Base-by-base conservation (phyloP, 2,329 filamentous ascomycete genomes). In the Claviceps purpurea region DNA sequence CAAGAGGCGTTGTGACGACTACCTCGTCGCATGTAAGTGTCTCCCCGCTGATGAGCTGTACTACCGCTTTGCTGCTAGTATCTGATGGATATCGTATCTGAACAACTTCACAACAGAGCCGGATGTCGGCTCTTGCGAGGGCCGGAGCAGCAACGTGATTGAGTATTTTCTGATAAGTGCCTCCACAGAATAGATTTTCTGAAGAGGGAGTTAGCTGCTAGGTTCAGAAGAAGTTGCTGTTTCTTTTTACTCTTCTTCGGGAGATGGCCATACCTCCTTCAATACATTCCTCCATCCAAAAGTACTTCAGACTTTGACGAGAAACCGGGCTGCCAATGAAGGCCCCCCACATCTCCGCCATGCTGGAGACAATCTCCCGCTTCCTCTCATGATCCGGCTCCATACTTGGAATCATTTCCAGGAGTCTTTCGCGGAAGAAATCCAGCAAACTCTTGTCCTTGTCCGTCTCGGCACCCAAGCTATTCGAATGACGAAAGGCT, bases 211-310 rank as follows among this genome's bases (percentile, higher is more conserved):
- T 41, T 30, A 43, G 48, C 34, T 47, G 14, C 20, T 37, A 39
- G 7, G n/a, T 49, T 34, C 5, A 18, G 24, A 20, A n/a, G 22
- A 40, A 20, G 16, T 5, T 30, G 0, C 37, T 43, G 5, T 5
- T 37, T 34, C 2, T 43, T 26, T 11, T 40, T 16, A n/a, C 8
- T 8, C 16, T 47, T 37, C 18, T 38, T 22, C 3, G 11, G 7
- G 4, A 39, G 22, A 16, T 10, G 14, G 3, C 20, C 70, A 58
- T 62, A 79, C 79, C 77, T 46, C 84, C 85, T 61, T 88, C 84
- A 50, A 89, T 82, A 57, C 83, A 87, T 65, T 89, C 84, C 62
- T 89, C 85, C 5, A 89, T 63, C 83, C 84, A 88, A 63, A 88
- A 86, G 68, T 81, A 89, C 68, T 82, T 86, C 37, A 89, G 69